Conservation (phyloP, 1,284 basidiomycete species). For the Ganoderma lingzhi region DNA sequence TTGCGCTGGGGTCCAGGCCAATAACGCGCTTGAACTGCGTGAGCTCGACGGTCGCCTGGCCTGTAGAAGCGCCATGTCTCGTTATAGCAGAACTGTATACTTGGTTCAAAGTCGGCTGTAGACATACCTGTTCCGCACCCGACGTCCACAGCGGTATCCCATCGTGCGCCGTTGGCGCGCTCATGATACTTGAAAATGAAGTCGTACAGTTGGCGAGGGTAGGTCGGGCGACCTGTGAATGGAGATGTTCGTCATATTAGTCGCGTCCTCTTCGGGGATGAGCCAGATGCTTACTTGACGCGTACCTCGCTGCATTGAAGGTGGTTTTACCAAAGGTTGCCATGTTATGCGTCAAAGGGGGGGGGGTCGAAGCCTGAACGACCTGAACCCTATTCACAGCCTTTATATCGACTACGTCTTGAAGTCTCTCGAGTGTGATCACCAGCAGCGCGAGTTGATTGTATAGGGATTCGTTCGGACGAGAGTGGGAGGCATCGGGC, state of each 20-base stretch:
- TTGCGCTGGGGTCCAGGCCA: conserved; percentile 77
- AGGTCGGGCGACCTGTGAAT: conserved; percentile 60
- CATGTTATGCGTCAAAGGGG: conserved; percentile 50
- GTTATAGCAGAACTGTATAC: background rate
- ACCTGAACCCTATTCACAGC: background rate
- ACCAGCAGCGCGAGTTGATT: background rate
- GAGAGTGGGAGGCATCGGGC: background rate
- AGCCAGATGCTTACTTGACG: conserved; percentile 44
- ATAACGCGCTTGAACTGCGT: conserved; percentile 68
- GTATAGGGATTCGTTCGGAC: background rate
- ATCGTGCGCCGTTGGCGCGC: conserved; percentile 47
- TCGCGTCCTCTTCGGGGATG: background rate
- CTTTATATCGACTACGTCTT: background rate
- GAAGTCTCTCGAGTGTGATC: background rate
- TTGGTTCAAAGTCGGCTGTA: background rate
- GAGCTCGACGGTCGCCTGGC: conserved; percentile 74
- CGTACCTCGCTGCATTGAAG: conserved; percentile 72
- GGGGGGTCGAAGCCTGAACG: background rate
- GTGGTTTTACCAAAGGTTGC: conserved; percentile 71
- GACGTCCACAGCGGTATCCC: conserved; percentile 73
- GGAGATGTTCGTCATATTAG: background rate
- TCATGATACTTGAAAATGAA: conserved; percentile 67
- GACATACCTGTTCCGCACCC: conserved; percentile 84
- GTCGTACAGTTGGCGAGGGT: conserved; percentile 70
- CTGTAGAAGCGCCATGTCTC: conserved; percentile 42